Conservation (phyloP, 2,329 filamentous ascomycete species). For the Stylonectria norvegica region DNA sequence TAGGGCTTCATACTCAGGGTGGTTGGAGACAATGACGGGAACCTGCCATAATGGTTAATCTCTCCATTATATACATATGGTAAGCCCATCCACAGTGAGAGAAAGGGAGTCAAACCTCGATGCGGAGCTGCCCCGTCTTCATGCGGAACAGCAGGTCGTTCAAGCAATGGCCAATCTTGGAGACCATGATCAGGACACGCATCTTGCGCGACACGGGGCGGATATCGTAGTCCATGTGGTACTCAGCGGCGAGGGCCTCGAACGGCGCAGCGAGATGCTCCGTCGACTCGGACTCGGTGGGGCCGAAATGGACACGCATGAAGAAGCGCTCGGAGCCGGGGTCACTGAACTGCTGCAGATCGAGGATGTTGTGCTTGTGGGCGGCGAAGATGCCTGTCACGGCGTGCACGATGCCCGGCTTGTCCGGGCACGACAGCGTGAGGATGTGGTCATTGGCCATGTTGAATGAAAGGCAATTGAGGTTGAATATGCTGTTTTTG, state of each 20-base stretch:
- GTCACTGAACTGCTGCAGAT: constrained; percentile 82
- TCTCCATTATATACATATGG: no score
- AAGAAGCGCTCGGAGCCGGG: constrained; percentile 73
- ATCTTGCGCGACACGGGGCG: constrained; percentile 66
- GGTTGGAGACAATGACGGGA: constrained; percentile 78
- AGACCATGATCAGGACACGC: constrained; percentile 82
- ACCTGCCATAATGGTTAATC: constrained; percentile 35
- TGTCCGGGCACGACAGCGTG: constrained; percentile 80
- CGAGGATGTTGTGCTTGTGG: constrained; percentile 75
- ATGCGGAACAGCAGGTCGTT: constrained; percentile 81
- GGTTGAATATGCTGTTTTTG: neutral
- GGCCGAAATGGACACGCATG: constrained; percentile 82
- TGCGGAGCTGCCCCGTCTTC: constrained; percentile 68
- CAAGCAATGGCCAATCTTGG: constrained; percentile 82
- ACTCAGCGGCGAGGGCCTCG: constrained; percentile 56
- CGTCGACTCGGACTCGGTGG: constrained; percentile 46
- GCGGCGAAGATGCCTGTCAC: constrained; percentile 74
- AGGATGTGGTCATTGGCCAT: constrained; percentile 64
- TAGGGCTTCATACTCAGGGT: constrained; percentile 67
- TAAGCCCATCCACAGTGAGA: neutral
- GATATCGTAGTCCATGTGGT: constrained; percentile 70
- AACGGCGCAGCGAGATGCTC: constrained; percentile 56
- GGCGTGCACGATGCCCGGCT: constrained; percentile 79
- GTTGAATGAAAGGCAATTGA: constrained; percentile 16
- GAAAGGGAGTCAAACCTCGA: constrained; percentile 46